Percentiles rank a stretch among this genome's conserved stretches.
Evolutionary conservation across 257 asterid genomes (phyloP).

Genomic region (Nicotiana tabacum): DNA sequence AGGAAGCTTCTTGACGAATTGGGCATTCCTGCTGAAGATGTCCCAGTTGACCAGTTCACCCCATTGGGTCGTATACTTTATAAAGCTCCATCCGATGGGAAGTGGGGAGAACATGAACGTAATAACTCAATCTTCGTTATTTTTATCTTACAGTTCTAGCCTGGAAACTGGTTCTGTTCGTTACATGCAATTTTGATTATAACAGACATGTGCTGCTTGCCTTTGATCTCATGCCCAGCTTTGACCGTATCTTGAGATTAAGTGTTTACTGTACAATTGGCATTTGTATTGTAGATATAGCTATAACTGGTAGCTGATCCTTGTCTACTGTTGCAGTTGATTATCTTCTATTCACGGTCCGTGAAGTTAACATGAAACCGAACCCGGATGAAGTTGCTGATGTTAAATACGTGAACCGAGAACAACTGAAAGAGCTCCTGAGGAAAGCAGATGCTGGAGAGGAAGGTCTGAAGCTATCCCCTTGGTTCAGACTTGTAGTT

Average conservation of each 20-base stretch:
- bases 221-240: background rate
- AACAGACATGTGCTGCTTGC: background rate
- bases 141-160: background rate
- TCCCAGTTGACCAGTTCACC: slow-evolving; percentile 76
- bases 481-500: slow-evolving; percentile 87
- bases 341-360: slow-evolving; percentile 82
- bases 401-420: slow-evolving; percentile 56
- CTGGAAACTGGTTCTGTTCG: background rate
- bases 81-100: slow-evolving; percentile 96
- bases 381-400: slow-evolving; percentile 91
- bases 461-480: slow-evolving; percentile 75
- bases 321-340: slow-evolving; percentile 51
- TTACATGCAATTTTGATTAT: background rate
- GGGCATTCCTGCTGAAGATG: slow-evolving; percentile 78
- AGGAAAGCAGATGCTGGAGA: slow-evolving; percentile 85
- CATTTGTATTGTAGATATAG: background rate
- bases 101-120: slow-evolving; percentile 99
- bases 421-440: slow-evolving; percentile 58
- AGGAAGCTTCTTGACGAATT: slow-evolving; percentile 92
- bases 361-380: slow-evolving; percentile 72
- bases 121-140: slow-evolving; percentile 11
- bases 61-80: slow-evolving; percentile 88
- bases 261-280: background rate
- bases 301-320: background rate
- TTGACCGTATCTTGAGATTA: background rate